These are phyloP conservation scores for Tetrapisispora phaffii DNA, from an alignment of 805 yeast species.

Conservation along the genomic window DNA sequence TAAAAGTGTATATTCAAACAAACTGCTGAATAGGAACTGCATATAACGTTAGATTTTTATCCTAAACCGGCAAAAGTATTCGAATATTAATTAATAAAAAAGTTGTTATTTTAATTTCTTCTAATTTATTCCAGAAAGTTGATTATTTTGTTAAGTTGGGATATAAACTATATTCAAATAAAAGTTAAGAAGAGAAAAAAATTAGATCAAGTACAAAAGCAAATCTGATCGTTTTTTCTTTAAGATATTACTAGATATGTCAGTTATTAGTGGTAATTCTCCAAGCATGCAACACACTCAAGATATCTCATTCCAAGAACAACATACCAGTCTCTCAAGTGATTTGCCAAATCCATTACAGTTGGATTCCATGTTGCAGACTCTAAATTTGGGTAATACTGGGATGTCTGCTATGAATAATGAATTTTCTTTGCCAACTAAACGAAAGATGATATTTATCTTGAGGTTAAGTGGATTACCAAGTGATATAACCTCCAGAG, in stretches of 20 bases:
- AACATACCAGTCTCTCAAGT: not conserved
- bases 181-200: too few species aligned
- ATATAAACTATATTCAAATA: too few species aligned
- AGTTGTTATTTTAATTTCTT: too few species aligned
- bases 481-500: slow-evolving; percentile 49
- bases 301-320: not conserved
- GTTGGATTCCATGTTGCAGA: slow-evolving; percentile 12
- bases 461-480: slow-evolving; percentile 49
- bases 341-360: slow-evolving; percentile 1
- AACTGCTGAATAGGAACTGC: too few species aligned
- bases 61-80: too few species aligned
- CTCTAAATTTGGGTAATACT: slow-evolving; percentile 8
- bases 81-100: too few species aligned
- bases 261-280: not conserved
- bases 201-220: too few species aligned
- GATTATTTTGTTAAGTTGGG: too few species aligned
- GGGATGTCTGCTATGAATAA: slow-evolving; percentile 1
- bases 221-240: too few species aligned
- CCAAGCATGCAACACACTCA: not conserved
- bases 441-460: slow-evolving; percentile 2
- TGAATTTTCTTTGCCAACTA: not conserved
- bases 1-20: too few species aligned
- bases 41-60: too few species aligned
- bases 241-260: not conserved
- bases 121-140: too few species aligned